Base-by-base conservation (phyloP, 352 stramenopile genomes). In the Pythium brachiatum region DNA sequence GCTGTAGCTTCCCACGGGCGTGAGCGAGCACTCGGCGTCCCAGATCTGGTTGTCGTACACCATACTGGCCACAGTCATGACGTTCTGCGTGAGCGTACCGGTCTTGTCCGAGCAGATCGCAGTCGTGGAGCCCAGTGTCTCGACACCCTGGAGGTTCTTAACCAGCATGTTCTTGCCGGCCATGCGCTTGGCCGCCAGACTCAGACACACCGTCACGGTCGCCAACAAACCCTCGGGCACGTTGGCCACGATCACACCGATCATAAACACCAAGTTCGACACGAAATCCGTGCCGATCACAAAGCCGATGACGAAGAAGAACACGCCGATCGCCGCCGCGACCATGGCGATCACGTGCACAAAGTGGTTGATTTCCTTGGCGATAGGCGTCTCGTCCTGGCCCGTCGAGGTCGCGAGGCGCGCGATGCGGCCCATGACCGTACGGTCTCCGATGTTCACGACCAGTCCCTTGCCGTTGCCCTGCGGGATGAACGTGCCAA, bases 51-150 rank as follows among this genome's bases (percentile, higher is more conserved):
- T 86, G 53, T 77, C 74, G 69, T 90, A 92, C 29, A 83, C 90
- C 46, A 84, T 38, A 29, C 96, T 78, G 0, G 90, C 88, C 18
- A 98, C 90, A 13, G 92, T 98, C 94, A 98, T 98, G 62, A 96
- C 82, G 66, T 98, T 98, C 50, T 94, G 77, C 20, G 94, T 98
- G 16, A 98, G 75, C 52, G 94, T 98, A 18, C 93, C 93, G 1
- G 93, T 98, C 77, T 98, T 98, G 69, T 98, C 95, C n/a, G 88
- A 96, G 75, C 88, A 97, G 66, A 99, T 98, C 64, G 82, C 94
- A 21, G 80, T 96, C 3, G 89, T 97, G 5, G 86, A 97, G 8
- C 92, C 93, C 7, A 98, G 73, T 11, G 91, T 98, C 73, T 98
- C 91, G 15, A 98, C 88, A 51, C 83, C 85, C 63, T 97, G 84